phyloP scores from a whole-genome alignment of 106 monocot species.

The Phalaenopsis aphrodite region DNA sequence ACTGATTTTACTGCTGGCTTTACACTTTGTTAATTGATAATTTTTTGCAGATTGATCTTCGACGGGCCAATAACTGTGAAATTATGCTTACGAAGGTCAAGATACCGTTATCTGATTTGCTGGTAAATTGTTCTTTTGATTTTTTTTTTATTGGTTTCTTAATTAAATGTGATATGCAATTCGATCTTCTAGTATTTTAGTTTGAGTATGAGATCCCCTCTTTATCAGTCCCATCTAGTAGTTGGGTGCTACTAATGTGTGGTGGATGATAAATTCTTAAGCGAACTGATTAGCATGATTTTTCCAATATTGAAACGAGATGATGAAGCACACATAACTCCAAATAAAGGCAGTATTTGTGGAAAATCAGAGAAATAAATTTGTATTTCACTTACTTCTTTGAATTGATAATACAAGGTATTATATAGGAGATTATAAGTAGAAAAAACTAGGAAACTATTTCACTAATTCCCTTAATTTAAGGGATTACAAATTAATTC shows the following conservation, averaged over 20 bases:
- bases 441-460: too few relatives aligned
- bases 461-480: too few relatives aligned
- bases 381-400: too few relatives aligned
- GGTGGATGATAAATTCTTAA: too few relatives aligned
- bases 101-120: slow-evolving; percentile 87
- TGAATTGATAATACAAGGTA: too few relatives aligned
- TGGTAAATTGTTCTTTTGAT: slow-evolving; percentile 37
- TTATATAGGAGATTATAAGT: too few relatives aligned
- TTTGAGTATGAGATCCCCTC: neutral
- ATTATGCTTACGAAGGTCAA: slow-evolving; percentile 95
- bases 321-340: too few relatives aligned
- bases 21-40: neutral
- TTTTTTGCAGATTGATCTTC: slow-evolving; percentile 76
- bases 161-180: neutral
- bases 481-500: too few relatives aligned
- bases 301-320: too few relatives aligned
- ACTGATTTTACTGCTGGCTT: neutral
- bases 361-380: too few relatives aligned
- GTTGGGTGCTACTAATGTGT: neutral
- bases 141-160: neutral
- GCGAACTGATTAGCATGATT: too few relatives aligned
- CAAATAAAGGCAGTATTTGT: too few relatives aligned
- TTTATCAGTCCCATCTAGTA: neutral
- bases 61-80: slow-evolving; percentile 85
- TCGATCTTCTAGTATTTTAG: neutral